Percentiles rank a stretch among this genome's conserved stretches.
phyloP scores from a whole-genome alignment of 2,329 filamentous ascomycete genomes.

The Fusarium equiseti region DNA sequence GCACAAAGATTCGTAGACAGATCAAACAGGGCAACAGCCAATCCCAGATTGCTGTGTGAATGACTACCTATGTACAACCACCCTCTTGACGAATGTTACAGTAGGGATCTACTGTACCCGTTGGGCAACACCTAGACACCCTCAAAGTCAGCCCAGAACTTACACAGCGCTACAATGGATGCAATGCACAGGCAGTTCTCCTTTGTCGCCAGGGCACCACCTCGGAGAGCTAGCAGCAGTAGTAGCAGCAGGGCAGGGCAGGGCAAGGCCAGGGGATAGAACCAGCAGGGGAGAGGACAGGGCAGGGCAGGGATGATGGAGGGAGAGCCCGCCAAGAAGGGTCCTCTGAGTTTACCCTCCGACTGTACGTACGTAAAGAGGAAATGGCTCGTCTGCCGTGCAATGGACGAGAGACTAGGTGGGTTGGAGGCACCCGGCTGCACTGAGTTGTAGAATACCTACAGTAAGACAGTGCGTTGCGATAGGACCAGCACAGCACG shows the following conservation, averaged over 20 bases:
- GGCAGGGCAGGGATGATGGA: constrained; percentile 33
- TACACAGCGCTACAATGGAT: constrained; percentile 12
- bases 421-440: background rate
- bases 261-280: constrained; percentile 39
- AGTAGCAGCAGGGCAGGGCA: background rate
- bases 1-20: constrained; percentile 24
- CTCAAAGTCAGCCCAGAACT: constrained; percentile 14
- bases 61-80: constrained; percentile 25
- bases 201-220: constrained; percentile 45
- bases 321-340: constrained; percentile 40
- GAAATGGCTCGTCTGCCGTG: constrained; percentile 8
- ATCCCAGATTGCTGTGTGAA: constrained; percentile 26
- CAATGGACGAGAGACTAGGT: constrained; percentile 7
- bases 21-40: constrained; percentile 30
- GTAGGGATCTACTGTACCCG: constrained; percentile 18
- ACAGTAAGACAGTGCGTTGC: constrained; percentile 7
- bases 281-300: constrained; percentile 10
- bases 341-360: constrained; percentile 15
- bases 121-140: constrained; percentile 14
- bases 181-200: constrained; percentile 33
- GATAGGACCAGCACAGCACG: constrained; percentile 11
- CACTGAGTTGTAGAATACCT: constrained; percentile 1
- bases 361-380: constrained; percentile 2
- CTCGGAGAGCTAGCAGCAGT: constrained; percentile 27
- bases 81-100: constrained; percentile 29